Percentiles rank a stretch among this genome's conserved stretches.
Conservation (phyloP, 768 basidiomycete genomes). For the Hysterangium stoloniferum region DNA sequence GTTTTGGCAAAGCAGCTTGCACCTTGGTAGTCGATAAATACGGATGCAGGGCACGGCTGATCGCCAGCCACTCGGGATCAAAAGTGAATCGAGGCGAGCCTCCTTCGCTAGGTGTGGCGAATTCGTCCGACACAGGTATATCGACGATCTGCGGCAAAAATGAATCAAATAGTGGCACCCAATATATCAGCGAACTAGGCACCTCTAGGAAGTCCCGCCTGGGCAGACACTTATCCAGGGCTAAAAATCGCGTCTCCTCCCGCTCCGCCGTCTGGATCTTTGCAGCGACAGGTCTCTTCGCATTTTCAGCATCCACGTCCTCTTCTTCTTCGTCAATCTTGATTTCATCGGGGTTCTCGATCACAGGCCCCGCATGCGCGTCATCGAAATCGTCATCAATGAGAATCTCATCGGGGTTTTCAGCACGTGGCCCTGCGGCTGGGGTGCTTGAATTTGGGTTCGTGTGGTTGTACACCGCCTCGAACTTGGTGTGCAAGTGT, state of each 20-base stretch:
- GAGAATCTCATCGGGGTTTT: slow-evolving; percentile 45
- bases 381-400: slow-evolving; percentile 42
- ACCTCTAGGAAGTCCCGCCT: slow-evolving; percentile 78
- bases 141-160: slow-evolving; percentile 57
- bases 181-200: slow-evolving; percentile 8
- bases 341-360: slow-evolving; percentile 23
- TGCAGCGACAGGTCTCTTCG: slow-evolving; percentile 16
- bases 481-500: slow-evolving; percentile 83
- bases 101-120: slow-evolving; percentile 3
- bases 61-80: slow-evolving; percentile 92
- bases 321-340: slow-evolving; percentile 21
- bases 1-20: slow-evolving; percentile 55
- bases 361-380: slow-evolving; percentile 25
- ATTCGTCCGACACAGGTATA: slow-evolving; percentile 28
- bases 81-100: slow-evolving; percentile 40
- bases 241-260: slow-evolving; percentile 68
- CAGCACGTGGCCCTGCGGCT: neutral
- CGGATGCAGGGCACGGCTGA: slow-evolving; percentile 79
- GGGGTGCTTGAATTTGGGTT: neutral
- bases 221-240: slow-evolving; percentile 81
- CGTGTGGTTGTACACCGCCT: slow-evolving; percentile 41
- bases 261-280: neutral
- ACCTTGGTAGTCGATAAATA: slow-evolving; percentile 50
- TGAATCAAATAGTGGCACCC: neutral
- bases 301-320: slow-evolving; percentile 15